Percentiles rank a stretch among this genome's conserved stretches.
Conservation (phyloP, 768 basidiomycete genomes). For the Hypholoma sublateritium region DNA sequence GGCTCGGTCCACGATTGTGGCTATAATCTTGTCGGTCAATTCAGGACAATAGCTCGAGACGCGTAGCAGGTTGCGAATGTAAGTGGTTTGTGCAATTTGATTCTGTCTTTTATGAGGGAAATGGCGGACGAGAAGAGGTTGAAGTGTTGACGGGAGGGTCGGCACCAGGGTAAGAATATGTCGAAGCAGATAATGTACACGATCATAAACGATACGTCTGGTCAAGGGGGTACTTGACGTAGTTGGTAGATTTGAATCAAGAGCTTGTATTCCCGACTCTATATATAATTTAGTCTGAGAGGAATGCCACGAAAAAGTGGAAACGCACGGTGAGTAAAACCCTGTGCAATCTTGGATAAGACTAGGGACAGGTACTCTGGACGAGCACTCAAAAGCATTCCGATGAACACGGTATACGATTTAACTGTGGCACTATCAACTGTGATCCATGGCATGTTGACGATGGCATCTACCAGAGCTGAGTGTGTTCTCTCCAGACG, state of each 20-base stretch:
- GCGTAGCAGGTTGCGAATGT: conserved; percentile 85
- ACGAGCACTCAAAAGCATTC: conserved; percentile 87
- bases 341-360: conserved; percentile 77
- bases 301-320: background rate
- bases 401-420: conserved; percentile 86
- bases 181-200: conserved; percentile 81
- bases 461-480: conserved; percentile 80
- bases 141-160: conserved; percentile 83
- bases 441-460: conserved; percentile 91
- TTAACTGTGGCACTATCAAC: conserved; percentile 84
- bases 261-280: conserved; percentile 75
- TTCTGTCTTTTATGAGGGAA: conserved; percentile 95
- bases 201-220: conserved; percentile 79
- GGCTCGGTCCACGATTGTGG: conserved; percentile 88
- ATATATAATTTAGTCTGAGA: conserved; percentile 9
- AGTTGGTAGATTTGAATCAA: conserved; percentile 58
- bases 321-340: conserved; percentile 85
- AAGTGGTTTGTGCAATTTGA: conserved; percentile 77
- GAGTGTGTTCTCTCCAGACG: conserved; percentile 81
- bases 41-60: conserved; percentile 88
- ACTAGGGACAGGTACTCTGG: conserved; percentile 90
- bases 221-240: conserved; percentile 72
- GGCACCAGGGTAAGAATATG: conserved; percentile 90
- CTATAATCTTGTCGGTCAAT: conserved; percentile 78
- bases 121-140: conserved; percentile 77